Evolutionary conservation across 257 asterid genomes (phyloP).

Genomic region (Cynanchum wilfordii): DNA sequence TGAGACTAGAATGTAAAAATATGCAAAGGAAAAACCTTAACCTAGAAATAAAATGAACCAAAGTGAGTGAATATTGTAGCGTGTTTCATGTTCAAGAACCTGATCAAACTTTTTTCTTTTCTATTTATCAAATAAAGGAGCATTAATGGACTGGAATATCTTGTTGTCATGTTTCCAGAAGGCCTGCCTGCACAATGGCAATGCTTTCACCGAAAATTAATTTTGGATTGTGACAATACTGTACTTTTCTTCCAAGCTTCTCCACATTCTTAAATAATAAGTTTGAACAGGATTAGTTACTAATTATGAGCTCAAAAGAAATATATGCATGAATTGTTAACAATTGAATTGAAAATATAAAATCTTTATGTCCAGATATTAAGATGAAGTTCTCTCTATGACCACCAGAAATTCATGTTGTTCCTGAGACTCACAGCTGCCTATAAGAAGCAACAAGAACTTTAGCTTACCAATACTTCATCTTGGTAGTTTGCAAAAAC

Average conservation of each 20-base stretch:
- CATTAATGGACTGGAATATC: too few species aligned
- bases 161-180: not conserved
- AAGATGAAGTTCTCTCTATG: not conserved
- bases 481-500: conserved; percentile 77
- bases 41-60: not conserved
- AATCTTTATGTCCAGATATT: not conserved
- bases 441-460: not conserved
- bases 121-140: too few species aligned
- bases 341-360: not conserved
- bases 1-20: not conserved
- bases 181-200: not conserved
- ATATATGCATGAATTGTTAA: not conserved
- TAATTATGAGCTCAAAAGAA: too few species aligned
- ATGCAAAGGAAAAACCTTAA: not conserved
- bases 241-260: not conserved
- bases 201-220: not conserved
- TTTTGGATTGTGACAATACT: not conserved
- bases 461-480: conserved; percentile 76
- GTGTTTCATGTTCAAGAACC: too few species aligned
- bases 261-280: not conserved
- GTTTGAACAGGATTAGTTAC: too few species aligned
- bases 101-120: too few species aligned
- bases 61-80: too few species aligned
- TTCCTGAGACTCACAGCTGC: not conserved
- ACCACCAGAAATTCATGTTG: not conserved